Evolutionary conservation across 2,329 filamentous ascomycete species (phyloP).

Genomic region (Stemphylium beticola): DNA sequence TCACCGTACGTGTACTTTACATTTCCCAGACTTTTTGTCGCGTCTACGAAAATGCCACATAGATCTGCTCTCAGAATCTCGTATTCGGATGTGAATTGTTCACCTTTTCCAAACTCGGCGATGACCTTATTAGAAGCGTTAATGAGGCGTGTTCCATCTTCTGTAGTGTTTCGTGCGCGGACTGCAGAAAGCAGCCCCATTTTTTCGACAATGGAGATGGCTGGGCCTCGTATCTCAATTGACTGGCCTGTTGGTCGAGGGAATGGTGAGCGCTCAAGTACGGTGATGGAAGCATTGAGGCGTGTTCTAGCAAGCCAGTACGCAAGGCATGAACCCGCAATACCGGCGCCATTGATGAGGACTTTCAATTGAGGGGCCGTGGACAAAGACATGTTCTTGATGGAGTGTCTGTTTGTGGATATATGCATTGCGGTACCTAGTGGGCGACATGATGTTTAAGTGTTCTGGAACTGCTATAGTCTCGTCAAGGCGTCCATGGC

Average conservation of each 20-base stretch:
- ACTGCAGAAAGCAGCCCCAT: conserved; percentile 51
- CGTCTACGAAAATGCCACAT: conserved; percentile 43
- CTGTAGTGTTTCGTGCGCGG: conserved; percentile 45
- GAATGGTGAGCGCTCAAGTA: conserved; percentile 52
- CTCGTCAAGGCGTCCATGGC: neutral
- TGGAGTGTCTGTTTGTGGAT: neutral
- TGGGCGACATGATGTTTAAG: neutral
- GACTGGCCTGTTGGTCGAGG: conserved; percentile 53
- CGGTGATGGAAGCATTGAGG: conserved; percentile 47
- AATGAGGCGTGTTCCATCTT: conserved; percentile 52
- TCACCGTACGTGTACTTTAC: conserved; percentile 15
- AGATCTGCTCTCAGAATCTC: conserved; percentile 44
- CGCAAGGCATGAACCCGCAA: conserved; percentile 49
- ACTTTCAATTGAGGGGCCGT: conserved; percentile 27
- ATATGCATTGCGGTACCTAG: no score
- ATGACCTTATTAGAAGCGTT: conserved; percentile 23
- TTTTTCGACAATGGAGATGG: conserved; percentile 50
- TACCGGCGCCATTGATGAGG: conserved; percentile 49
- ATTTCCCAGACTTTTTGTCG: conserved; percentile 4
- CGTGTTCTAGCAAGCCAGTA: conserved; percentile 39
- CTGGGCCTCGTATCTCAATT: conserved; percentile 54
- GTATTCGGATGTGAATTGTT: conserved; percentile 35
- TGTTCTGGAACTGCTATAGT: neutral
- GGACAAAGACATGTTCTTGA: conserved; percentile 8
- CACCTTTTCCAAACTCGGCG: conserved; percentile 33